phyloP scores from a whole-genome alignment of 129 eudicot species.

The Helianthus tuberosus region DNA sequence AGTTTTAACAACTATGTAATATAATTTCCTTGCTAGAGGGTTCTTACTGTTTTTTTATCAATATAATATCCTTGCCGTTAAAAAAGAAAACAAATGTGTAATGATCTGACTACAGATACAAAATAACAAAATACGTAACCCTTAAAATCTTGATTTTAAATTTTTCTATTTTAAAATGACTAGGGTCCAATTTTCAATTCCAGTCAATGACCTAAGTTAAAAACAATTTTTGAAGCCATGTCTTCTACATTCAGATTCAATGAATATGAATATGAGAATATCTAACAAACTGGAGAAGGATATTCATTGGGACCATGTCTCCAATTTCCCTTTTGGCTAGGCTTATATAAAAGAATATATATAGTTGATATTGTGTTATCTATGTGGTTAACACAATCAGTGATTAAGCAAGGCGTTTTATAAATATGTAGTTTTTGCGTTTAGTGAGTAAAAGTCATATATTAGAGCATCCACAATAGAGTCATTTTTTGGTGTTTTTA shows the following conservation, averaged over 20 bases:
- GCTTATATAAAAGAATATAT: too few relatives aligned
- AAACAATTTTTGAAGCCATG: too few relatives aligned
- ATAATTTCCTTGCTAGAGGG: too few relatives aligned
- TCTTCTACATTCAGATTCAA: too few relatives aligned
- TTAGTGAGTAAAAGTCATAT: too few relatives aligned
- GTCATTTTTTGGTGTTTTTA: too few relatives aligned
- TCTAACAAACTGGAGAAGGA: not conserved
- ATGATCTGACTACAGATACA: not conserved
- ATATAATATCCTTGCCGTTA: too few relatives aligned
- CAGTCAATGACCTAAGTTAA: not conserved
- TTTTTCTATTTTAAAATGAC: not conserved
- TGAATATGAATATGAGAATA: not conserved
- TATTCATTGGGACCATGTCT: not conserved
- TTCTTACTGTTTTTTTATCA: too few relatives aligned
- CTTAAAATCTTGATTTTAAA: not conserved
- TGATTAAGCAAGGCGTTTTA: too few relatives aligned
- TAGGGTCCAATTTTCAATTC: not conserved
- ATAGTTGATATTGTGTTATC: not conserved
- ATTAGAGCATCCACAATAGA: too few relatives aligned
- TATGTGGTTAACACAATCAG: too few relatives aligned
- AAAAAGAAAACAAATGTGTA: not conserved
- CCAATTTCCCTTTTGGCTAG: not conserved
- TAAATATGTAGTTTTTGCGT: too few relatives aligned
- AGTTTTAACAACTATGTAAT: not conserved
- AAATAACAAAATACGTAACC: not conserved